Conservation (phyloP, 257 asterid species). For the Solanum verrucosum region DNA sequence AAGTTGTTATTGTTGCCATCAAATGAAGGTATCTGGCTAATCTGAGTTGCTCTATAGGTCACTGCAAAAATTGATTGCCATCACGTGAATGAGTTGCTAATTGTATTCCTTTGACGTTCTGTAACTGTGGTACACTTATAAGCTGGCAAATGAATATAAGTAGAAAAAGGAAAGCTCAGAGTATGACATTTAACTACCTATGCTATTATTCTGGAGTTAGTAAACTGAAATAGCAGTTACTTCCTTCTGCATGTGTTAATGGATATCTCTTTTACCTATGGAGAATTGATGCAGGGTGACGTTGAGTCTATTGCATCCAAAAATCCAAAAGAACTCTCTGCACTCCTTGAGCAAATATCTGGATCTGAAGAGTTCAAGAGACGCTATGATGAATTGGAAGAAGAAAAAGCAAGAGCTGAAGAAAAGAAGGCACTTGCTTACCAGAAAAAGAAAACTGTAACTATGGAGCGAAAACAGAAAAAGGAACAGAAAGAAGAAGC, state of each 20-base stretch:
- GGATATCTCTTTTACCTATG: not conserved
- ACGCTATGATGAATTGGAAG: slow-evolving; percentile 76
- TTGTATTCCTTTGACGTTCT: not conserved
- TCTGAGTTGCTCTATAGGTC: not conserved
- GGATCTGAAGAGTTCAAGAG: slow-evolving; percentile 91
- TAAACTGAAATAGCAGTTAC: not conserved
- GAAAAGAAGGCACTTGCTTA: slow-evolving; percentile 90
- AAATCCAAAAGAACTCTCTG: slow-evolving; percentile 87
- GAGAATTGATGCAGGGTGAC: slow-evolving; percentile 59
- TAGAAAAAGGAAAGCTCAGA: not conserved
- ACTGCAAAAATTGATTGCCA: not conserved
- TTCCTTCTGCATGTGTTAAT: not conserved
- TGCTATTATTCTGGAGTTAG: not conserved
- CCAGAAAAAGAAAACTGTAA: slow-evolving; percentile 81
- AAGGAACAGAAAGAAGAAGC: slow-evolving; percentile 98
- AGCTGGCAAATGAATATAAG: not conserved
- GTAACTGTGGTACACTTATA: not conserved
- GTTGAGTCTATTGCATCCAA: slow-evolving; percentile 96
- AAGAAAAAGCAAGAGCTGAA: slow-evolving; percentile 76
- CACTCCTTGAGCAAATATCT: slow-evolving; percentile 84
- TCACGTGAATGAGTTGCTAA: not conserved
- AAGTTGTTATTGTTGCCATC: not conserved
- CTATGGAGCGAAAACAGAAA: slow-evolving; percentile 81
- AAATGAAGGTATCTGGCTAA: not conserved
- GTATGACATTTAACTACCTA: not conserved